A percentile compares a stretch with the other conserved stretches of the same genome.
These are phyloP conservation scores for Pichia sp. DNA, from an alignment of 1,139 yeast genomes.

Conservation along the genomic window DNA sequence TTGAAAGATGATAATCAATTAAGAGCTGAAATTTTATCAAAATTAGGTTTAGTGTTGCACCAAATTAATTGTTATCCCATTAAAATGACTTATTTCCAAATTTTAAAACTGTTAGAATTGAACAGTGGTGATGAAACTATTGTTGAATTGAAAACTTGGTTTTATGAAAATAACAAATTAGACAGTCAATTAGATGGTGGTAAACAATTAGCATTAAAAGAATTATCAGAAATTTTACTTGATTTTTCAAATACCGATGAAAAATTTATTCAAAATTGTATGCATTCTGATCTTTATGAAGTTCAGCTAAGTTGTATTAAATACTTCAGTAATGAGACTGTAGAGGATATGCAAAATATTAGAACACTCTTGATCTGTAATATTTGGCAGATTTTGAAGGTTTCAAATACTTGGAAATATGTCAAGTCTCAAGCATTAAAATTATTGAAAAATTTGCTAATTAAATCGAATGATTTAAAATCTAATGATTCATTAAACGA, in stretches of 20 bases:
- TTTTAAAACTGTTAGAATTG: conserved; percentile 8
- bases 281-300: conserved; percentile 40
- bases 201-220: conserved; percentile 38
- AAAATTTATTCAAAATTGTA: conserved; percentile 29
- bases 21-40: conserved; percentile 3
- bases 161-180: conserved; percentile 22
- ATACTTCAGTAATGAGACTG: conserved; percentile 21
- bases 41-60: not conserved
- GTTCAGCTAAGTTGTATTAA: conserved; percentile 42
- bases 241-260: conserved; percentile 18
- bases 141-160: conserved; percentile 27
- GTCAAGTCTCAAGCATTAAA: conserved; percentile 39
- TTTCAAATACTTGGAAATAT: conserved; percentile 33
- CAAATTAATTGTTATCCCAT: conserved; percentile 13
- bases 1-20: not conserved
- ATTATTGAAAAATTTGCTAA: conserved; percentile 31
- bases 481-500: not conserved
- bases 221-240: conserved; percentile 30
- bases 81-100: conserved; percentile 20
- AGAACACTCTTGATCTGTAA: conserved; percentile 6
- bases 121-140: not conserved
- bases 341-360: not conserved
- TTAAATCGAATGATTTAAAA: conserved; percentile 1
- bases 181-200: conserved; percentile 36
- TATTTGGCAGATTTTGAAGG: conserved; percentile 30